Percentiles rank a stretch among this genome's conserved stretches.
Conservation (phyloP, 169 alveolate genomes). For the Cryptosporidium bovis region DNA sequence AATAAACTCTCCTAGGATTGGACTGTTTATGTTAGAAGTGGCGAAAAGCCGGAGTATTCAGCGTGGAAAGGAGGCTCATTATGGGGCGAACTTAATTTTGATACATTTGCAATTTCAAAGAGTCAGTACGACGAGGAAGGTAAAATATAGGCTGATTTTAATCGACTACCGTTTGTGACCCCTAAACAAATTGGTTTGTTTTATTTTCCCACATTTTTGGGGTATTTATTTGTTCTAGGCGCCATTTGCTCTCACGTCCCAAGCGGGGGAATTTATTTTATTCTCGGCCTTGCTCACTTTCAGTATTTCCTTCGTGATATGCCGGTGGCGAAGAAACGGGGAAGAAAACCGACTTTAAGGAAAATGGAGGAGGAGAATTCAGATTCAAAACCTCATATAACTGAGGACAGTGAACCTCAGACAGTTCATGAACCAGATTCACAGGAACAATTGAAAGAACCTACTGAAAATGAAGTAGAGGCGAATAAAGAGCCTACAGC, state of each 20-base stretch:
- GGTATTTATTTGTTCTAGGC: too few species aligned
- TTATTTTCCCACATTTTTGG: too few species aligned
- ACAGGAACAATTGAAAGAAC: conserved; percentile 23
- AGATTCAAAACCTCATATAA: conserved; percentile 33
- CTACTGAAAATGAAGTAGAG: conserved; percentile 12
- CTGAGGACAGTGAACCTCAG: conserved; percentile 6
- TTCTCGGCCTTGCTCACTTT: conserved; percentile 25
- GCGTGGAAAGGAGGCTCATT: conserved; percentile 70
- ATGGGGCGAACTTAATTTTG: conserved; percentile 48
- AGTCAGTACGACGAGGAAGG: conserved; percentile 17
- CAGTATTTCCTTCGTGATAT: conserved; percentile 63
- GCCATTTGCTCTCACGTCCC: conserved; percentile 53
- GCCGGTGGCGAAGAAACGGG: conserved; percentile 75
- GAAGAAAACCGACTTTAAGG: conserved; percentile 63
- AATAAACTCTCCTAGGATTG: conserved; percentile 11
- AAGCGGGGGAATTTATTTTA: conserved; percentile 48
- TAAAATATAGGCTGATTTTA: background rate
- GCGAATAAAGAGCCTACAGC: conserved; percentile 17
- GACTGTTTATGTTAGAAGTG: conserved; percentile 24
- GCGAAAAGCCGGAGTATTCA: conserved; percentile 31
- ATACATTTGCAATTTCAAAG: conserved; percentile 5
- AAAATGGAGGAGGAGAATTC: conserved; percentile 70
- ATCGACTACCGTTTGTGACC: background rate
- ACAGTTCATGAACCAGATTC: conserved; percentile 25
- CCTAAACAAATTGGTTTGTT: too few species aligned